Evolutionary conservation across 768 basidiomycete species (phyloP), one percentile per base, ranked within the genome.

Genomic region (Boletus pseudopeckii): DNA sequence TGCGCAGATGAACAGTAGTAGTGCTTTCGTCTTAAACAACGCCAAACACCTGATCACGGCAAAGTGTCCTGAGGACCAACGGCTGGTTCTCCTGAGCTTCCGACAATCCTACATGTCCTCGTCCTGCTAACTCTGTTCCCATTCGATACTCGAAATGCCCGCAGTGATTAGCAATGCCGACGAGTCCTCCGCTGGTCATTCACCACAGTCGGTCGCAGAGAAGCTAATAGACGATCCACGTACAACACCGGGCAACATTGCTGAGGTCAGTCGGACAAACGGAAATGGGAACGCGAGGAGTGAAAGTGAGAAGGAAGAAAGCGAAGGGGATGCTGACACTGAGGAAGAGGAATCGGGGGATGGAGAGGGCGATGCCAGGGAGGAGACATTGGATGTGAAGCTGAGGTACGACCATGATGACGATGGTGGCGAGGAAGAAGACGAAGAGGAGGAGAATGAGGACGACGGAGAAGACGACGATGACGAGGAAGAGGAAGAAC

Each of bases 401-500:
- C 44, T 36, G 30, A 48, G 26, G 3, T 34, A 47, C 5, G 38
- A 57, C 24, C 37, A 43, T 10, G 47, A 56, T 26, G 54, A 43
- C 18, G 49, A 55, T 8, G 45, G 34, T 13, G 64, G 60, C 5
- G 61, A 54, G 1, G 64, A 61, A 10, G 69, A 63, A 5, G 55
- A 43, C 1, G 67, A 61, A 0, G 66, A 64, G 0, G 69, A 61
- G 0, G 65, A 57, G 1, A 60, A 64, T 0, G 59, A 65, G 1
- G 70, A 66, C 0, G 84, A 78, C 0, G 80, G 78, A 0, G 82
- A 81, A 0, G 83, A 83, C 0, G 80, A 80, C 0, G 85, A 83
- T 0, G 84, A 85, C 0, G 86, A 86, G 0, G 93, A 93, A 2
- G 92, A 95, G 26, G 91, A 94, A 18, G 94, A 96, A 73, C 94